Conservation (phyloP, 2,329 filamentous ascomycete species). For the Chaetomium sp. region DNA sequence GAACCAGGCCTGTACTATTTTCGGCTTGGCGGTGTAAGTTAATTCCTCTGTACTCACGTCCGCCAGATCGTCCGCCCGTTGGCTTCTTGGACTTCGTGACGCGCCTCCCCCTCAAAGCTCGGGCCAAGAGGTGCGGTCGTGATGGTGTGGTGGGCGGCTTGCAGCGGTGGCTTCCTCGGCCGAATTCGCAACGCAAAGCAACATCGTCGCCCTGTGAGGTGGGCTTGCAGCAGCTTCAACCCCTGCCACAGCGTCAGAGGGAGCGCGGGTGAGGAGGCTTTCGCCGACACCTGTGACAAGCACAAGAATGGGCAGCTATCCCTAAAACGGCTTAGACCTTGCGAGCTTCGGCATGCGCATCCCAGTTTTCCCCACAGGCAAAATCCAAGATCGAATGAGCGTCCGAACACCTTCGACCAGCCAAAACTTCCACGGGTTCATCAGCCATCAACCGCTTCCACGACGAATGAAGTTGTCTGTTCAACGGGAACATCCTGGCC, state of each 20-base stretch:
- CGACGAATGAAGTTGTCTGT: neutral
- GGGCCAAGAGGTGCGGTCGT: neutral
- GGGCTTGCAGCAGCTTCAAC: too few relatives aligned
- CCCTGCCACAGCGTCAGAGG: too few relatives aligned
- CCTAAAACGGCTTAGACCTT: conserved; percentile 13
- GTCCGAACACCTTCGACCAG: conserved; percentile 10
- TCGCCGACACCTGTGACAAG: neutral
- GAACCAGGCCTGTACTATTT: too few relatives aligned
- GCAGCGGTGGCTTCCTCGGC: conserved; percentile 15
- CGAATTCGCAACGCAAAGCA: conserved; percentile 5
- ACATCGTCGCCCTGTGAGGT: too few relatives aligned
- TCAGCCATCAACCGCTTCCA: conserved; percentile 17
- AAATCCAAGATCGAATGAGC: conserved; percentile 5
- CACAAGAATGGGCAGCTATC: conserved; percentile 5
- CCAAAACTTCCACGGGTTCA: conserved; percentile 15
- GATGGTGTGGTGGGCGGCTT: neutral
- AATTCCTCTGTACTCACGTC: too few relatives aligned
- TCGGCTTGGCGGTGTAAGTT: too few relatives aligned
- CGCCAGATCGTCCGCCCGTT: too few relatives aligned
- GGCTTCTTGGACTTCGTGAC: too few relatives aligned
- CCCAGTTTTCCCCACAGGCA: conserved; percentile 12
- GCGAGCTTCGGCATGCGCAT: conserved; percentile 7
- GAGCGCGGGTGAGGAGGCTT: neutral
- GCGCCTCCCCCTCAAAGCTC: too few relatives aligned
- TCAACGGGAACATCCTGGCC: too few relatives aligned